Evolutionary conservation across 768 basidiomycete genomes (phyloP), one percentile per base, ranked within the genome.

Genomic region (Xerocomus spinulosus): DNA sequence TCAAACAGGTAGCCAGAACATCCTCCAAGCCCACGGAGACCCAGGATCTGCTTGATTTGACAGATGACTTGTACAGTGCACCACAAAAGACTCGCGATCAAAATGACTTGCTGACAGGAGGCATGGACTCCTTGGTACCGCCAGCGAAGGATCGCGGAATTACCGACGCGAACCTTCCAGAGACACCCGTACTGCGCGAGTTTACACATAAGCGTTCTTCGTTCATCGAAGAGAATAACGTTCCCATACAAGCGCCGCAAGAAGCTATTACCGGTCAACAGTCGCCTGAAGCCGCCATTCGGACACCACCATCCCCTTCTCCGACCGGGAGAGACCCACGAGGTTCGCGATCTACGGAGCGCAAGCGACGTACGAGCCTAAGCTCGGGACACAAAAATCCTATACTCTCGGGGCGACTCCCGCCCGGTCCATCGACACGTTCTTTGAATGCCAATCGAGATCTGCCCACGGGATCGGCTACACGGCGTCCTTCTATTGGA

Each of bases 31-130:
- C 68, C 17, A 37, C 38, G 43, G 59, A 53, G 29, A 30, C 47
- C 9, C 52, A 35, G 6, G 56, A 52, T 44, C 55, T 58, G 39
- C 26, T 65, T 33, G 48, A 56, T 38, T 36, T 63, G 36, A 53
- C 48, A 24, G 49, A 51, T 29, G 29, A 46, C 29, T 33, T 54
- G 9, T 24, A 40, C n/a, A 21, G 51, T 41, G 25, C 42, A 39
- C 38, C 50, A 29, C 61, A 56, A 24, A 61, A 51, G 41, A 62
- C 40, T 42, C 68, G 55, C 55, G 68, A 62, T 60, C 71, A 67
- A 39, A 73, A 68, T 53, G 87, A 90, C 59, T 88, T 88, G 87
- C 68, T 92, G 28, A 88, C 89, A 15, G 88, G 88, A 9, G 77
- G 78, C 45, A 78, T 81, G 47, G 73, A 76, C 36, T 68, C 73